phyloP scores from a whole-genome alignment of 176 grass and related monocot genomes.

The bread wheat (Triticum aestivum) region IWGSC_CS_RefSeq_v2.1 NC_057804.1:465849495-465849994 shows the following conservation, averaged over 20 bases:
- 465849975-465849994: slow-evolving; percentile 18
- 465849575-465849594: slow-evolving; percentile 75
- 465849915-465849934: slow-evolving; percentile 86
- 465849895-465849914: slow-evolving; percentile 94
- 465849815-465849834: slow-evolving; percentile 39
- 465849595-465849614: slow-evolving; percentile 66
- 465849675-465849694: slow-evolving; percentile 73
- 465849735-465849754: slow-evolving; percentile 91
- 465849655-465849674: slow-evolving; percentile 67
- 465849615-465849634: slow-evolving; percentile 74
- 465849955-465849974: slow-evolving; percentile 71
- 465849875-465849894: slow-evolving; percentile 97
- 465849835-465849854: slow-evolving; percentile 81
- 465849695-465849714: slow-evolving; percentile 99
- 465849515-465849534: not conserved
- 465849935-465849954: slow-evolving; percentile 85
- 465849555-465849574: slow-evolving; percentile 15
- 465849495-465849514: not conserved
- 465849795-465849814: slow-evolving; percentile 30
- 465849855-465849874: slow-evolving; percentile 96
- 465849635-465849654: slow-evolving; percentile 90
- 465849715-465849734: slow-evolving; percentile 95
- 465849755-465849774: slow-evolving; percentile 90
- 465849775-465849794: slow-evolving; percentile 58
- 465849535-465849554: not conserved